Conservation (phyloP, 2,329 filamentous ascomycete genomes). For the Pseudocercospora vitis region DNA sequence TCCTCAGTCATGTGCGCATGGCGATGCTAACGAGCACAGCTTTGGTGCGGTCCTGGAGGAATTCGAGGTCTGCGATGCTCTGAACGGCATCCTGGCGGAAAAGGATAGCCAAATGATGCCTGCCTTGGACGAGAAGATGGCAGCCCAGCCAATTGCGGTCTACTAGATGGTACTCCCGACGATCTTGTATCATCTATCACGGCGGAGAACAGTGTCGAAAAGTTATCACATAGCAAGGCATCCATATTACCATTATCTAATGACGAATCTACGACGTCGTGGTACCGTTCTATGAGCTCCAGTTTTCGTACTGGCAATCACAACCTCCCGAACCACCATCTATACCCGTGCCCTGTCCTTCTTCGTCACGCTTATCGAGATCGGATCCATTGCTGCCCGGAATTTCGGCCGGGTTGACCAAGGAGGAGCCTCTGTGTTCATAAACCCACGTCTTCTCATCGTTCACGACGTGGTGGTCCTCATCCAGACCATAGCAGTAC, state of each 20-base stretch:
- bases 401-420: constrained; percentile 53
- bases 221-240: background rate
- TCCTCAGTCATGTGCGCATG: no score
- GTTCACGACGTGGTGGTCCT: constrained; percentile 45
- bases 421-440: constrained; percentile 54
- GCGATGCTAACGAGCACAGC: constrained; percentile 36
- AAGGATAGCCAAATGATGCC: constrained; percentile 43
- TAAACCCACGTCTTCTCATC: constrained; percentile 49
- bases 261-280: background rate
- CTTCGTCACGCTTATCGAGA: constrained; percentile 11
- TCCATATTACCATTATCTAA: constrained; percentile 7
- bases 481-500: constrained; percentile 61
- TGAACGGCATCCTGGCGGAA: constrained; percentile 67
- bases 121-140: constrained; percentile 13
- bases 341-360: constrained; percentile 46
- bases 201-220: constrained; percentile 7
- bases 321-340: constrained; percentile 63
- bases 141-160: constrained; percentile 20
- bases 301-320: constrained; percentile 61
- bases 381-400: constrained; percentile 37
- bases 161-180: constrained; percentile 5
- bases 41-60: constrained; percentile 71
- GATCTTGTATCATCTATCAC: background rate
- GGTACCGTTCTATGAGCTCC: constrained; percentile 25
- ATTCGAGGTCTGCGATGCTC: constrained; percentile 73